Evolutionary conservation across 2,329 filamentous ascomycete species (phyloP), one percentile per base, ranked within the genome.

Genomic region (Blastomyces silverae): DNA sequence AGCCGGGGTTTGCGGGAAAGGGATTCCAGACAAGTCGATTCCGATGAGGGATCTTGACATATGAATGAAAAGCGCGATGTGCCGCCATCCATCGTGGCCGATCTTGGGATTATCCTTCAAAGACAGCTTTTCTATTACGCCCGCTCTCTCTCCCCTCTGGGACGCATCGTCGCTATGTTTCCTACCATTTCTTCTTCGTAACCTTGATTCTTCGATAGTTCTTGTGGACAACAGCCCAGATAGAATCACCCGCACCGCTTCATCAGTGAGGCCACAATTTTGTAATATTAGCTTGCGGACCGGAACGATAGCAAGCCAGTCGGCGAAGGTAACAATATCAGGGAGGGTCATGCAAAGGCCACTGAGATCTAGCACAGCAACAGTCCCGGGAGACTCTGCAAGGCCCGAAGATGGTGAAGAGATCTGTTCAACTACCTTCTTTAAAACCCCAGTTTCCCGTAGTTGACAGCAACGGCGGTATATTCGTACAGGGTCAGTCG

Each of bases 381-480:
- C 89, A 17, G 91, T 84, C n/a, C 92, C 92, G 0, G 87, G 85
- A 55, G 87, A 81, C 64, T 81, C 82, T 1, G 84, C 76, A 11
- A 87, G 82, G 39, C 83, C 85, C 61, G 89, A 89, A n/a, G 84
- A 83, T 0, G 87, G 83, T 48, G 88, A 85, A 48, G 85, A 86
- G 4, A 99, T 87, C 75, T 97, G 92, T 71, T 96, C 91, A 0
- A 91, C 93, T 58, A 99, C 89, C 72, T 90, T 91, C 76, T 95
- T 96, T 25, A 97, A 80, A 62, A 97, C 92, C 0, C 92, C 91
- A 0, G 92, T 95, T 77, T 97, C 94, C 65, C 94, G 86, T 39
- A 99, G 80, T 73, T 97, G 93, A 74, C 94, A 97, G 75, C 94
- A 97, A 73, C 94, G 84, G 69, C 93, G 85, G 76, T 99, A 99